phyloP scores from a whole-genome alignment of 495 filamentous ascomycete genomes.

The Aspergillus campestris region DNA sequence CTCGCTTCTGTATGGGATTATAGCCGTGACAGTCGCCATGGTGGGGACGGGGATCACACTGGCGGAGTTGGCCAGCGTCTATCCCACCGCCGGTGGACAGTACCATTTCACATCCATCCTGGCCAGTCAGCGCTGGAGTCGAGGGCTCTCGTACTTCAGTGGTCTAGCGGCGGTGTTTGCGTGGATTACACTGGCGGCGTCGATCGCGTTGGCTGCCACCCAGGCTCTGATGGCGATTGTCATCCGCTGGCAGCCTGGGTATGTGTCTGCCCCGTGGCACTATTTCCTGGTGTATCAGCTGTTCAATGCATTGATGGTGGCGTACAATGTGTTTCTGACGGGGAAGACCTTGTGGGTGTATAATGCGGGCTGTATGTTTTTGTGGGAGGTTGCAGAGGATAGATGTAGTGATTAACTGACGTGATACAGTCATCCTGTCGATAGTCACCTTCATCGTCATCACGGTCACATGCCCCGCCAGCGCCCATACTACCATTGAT shows the following conservation, averaged over 20 bases:
- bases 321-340: constrained; percentile 23
- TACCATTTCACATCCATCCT: constrained; percentile 32
- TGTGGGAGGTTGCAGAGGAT: background rate
- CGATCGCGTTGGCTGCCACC: constrained; percentile 13
- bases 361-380: constrained; percentile 22
- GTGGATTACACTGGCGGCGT: constrained; percentile 20
- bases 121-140: constrained; percentile 15
- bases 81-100: constrained; percentile 45
- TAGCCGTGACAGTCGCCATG: constrained; percentile 18
- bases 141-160: constrained; percentile 18
- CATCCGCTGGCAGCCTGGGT: constrained; percentile 17
- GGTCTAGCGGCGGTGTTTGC: constrained; percentile 21
- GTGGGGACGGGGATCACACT: constrained; percentile 34
- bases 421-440: constrained; percentile 17
- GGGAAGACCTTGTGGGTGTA: constrained; percentile 24
- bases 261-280: constrained; percentile 21
- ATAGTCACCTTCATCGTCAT: constrained; percentile 19
- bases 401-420: too few relatives aligned
- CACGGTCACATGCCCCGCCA: constrained; percentile 20
- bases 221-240: constrained; percentile 20
- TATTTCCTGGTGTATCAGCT: constrained; percentile 37
- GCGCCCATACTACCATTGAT: constrained; percentile 13
- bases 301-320: constrained; percentile 15
- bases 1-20: constrained; percentile 25
- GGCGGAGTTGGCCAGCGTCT: constrained; percentile 43